Percentiles rank a stretch among this genome's conserved stretches.
These are phyloP conservation scores for Solanum microdontum DNA, from an alignment of 257 asterid species.

Conservation along the genomic window DNA sequence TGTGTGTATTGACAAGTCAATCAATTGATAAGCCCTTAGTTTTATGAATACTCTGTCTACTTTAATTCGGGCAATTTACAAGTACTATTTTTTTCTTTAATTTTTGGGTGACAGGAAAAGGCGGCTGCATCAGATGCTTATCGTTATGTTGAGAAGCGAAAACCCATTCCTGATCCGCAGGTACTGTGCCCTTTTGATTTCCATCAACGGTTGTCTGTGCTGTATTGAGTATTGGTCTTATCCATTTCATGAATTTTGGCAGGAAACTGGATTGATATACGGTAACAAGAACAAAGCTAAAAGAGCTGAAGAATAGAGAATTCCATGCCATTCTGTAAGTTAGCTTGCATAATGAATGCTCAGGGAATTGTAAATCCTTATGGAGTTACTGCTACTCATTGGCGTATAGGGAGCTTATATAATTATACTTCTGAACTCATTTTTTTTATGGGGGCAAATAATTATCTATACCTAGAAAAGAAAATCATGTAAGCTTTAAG, in stretches of 20 bases:
- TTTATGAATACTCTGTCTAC: background rate
- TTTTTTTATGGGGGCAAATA: background rate
- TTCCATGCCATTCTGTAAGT: slow-evolving; percentile 11
- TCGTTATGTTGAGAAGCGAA: slow-evolving; percentile 66
- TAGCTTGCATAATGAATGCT: slow-evolving; percentile 8
- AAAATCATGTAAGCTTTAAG: background rate
- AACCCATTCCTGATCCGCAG: slow-evolving; percentile 89
- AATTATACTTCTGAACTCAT: background rate
- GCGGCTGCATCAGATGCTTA: slow-evolving; percentile 62
- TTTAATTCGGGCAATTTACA: background rate
- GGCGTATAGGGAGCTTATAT: background rate
- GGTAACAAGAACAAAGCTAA: slow-evolving; percentile 46
- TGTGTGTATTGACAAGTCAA: background rate
- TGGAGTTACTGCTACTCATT: background rate
- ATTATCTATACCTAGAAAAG: background rate
- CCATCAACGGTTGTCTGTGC: background rate
- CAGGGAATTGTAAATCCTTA: background rate
- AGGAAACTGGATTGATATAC: slow-evolving; percentile 73
- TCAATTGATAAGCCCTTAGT: background rate
- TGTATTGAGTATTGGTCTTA: background rate
- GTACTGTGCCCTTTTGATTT: slow-evolving; percentile 9
- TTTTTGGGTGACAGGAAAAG: slow-evolving; percentile 35
- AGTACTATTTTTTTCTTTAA: background rate
- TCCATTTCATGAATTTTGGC: slow-evolving; percentile 7
- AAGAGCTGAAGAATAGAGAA: slow-evolving; percentile 22